Evolutionary conservation across 768 basidiomycete genomes (phyloP).

Genomic region (Steccherinum ochraceum): DNA sequence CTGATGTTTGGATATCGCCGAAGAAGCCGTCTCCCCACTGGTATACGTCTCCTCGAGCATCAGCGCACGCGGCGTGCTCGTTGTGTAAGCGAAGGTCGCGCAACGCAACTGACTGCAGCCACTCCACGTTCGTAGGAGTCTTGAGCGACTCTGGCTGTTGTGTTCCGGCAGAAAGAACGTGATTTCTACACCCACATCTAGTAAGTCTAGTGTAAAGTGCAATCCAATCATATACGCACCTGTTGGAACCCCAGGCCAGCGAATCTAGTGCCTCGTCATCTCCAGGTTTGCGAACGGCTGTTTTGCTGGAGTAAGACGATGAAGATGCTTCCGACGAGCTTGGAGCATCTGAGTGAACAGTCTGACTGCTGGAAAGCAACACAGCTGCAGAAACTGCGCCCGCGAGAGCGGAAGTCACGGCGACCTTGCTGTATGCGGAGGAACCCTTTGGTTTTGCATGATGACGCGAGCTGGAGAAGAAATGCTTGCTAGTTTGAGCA

Average conservation of each 20-base stretch:
- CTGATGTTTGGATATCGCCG: conserved; percentile 23
- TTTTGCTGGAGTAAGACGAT: no score
- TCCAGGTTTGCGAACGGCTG: no score
- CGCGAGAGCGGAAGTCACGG: no score
- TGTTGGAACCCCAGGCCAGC: conserved; percentile 74
- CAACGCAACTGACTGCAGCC: conserved; percentile 64
- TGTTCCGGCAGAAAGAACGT: conserved; percentile 36
- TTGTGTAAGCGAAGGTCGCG: conserved; percentile 67
- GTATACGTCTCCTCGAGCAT: conserved; percentile 74
- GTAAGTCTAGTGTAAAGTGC: neutral
- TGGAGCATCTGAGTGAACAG: no score
- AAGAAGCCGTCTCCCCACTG: conserved; percentile 76
- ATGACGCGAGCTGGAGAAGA: no score
- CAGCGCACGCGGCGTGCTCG: conserved; percentile 67
- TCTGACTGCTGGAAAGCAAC: no score
- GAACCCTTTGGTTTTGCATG: no score
- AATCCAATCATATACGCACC: conserved; percentile 32
- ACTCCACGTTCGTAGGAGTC: conserved; percentile 42
- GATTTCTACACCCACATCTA: conserved; percentile 31
- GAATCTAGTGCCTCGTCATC: conserved; percentile 34
- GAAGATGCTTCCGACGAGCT: no score
- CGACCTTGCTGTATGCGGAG: no score
- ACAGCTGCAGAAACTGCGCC: no score
- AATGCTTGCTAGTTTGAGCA: no score
- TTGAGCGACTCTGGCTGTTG: conserved; percentile 36